Conservation (phyloP, 192 early-diverging fungal genomes). For the Coemansia sp. region DNA sequence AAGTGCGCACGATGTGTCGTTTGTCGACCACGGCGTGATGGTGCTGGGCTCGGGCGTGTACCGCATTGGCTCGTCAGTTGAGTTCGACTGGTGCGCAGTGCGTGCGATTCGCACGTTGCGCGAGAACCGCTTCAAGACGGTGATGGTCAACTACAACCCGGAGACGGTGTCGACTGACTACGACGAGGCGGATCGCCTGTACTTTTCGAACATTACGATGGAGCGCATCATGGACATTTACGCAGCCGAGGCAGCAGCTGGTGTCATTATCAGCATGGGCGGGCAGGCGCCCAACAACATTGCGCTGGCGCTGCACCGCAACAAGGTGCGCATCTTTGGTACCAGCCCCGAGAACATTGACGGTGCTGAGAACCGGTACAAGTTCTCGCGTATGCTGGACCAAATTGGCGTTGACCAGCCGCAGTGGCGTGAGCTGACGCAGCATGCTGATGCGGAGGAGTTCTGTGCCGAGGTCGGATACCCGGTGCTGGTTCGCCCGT, state of each 20-base stretch:
- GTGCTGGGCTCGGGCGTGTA: slow-evolving; percentile 97
- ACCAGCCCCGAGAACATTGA: slow-evolving; percentile 91
- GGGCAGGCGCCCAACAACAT: slow-evolving; percentile 98
- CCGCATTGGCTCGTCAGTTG: slow-evolving; percentile 95
- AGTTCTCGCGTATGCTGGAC: slow-evolving; percentile 91
- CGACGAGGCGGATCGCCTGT: slow-evolving; percentile 96
- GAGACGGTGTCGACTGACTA: slow-evolving; percentile 98
- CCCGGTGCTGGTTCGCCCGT: slow-evolving; percentile 95
- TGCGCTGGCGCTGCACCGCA: slow-evolving; percentile 78
- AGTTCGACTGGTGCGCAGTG: slow-evolving; percentile 94
- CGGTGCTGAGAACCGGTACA: slow-evolving; percentile 90
- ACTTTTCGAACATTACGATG: slow-evolving; percentile 92
- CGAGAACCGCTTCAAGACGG: slow-evolving; percentile 72
- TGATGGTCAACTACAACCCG: slow-evolving; percentile 99
- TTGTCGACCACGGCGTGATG: slow-evolving; percentile 94
- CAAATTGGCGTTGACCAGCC: slow-evolving; percentile 95
- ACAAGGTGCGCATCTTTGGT: slow-evolving; percentile 80
- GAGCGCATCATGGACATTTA: slow-evolving; percentile 97
- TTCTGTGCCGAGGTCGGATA: slow-evolving; percentile 86
- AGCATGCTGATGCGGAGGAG: slow-evolving; percentile 71
- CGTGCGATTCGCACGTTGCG: slow-evolving; percentile 79
- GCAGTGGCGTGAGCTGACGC: slow-evolving; percentile 88
- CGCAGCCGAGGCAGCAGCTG: slow-evolving; percentile 77
- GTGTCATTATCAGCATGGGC: slow-evolving; percentile 89
- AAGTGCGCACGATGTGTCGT: slow-evolving; percentile 84